Evolutionary conservation across 192 early-diverging fungal genomes (phyloP), one percentile per base, ranked within the genome.

Genomic region (Piromyces finnis): DNA sequence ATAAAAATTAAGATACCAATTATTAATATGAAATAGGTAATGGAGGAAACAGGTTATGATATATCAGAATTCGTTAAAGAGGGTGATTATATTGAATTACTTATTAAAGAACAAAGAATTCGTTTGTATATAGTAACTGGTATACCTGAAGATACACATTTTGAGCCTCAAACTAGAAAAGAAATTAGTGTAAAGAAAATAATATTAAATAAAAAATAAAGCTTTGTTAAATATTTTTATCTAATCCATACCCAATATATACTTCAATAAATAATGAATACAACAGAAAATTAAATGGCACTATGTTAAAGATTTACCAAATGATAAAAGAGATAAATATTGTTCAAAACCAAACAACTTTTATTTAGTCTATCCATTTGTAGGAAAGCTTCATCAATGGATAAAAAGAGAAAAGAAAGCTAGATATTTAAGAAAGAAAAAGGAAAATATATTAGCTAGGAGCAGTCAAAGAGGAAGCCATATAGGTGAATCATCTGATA

Each of bases 31-130:
- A 12, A 16, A 28, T 59, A 93, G 92, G 94, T 96, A 13, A 88
- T 92, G 59, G 97, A 99, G 84, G 96, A 99, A 81, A 97, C 94
- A 6, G 97, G 97, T 26, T 99, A 94, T 84, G 95, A 99, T 81
- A 91, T 94, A 26, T 80, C 91, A 29, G 88, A 89, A 41, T 84
- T 81, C 30, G 29, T 90, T 12, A 86, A 88, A n/a, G 88, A 92
- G 79, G 87, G 94, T 78, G 92, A 98, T 79, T 94, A 88, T 84
- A 90, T 98, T 14, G 96, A 99, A 84, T 84, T 94, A 51, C 95
- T 90, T 27, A 93, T 97, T 83, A 90, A 93, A 35, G 95, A 95
- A 83, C 97, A 99, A 86, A 86, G 93, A 80, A 93, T 97, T 32
- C 87, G 94, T 30, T 83, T 99, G 82, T 99, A 97, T 81, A 95